Base-by-base conservation (phyloP, 495 filamentous ascomycete species). In the Polyplosphaeria fusca region DNA sequence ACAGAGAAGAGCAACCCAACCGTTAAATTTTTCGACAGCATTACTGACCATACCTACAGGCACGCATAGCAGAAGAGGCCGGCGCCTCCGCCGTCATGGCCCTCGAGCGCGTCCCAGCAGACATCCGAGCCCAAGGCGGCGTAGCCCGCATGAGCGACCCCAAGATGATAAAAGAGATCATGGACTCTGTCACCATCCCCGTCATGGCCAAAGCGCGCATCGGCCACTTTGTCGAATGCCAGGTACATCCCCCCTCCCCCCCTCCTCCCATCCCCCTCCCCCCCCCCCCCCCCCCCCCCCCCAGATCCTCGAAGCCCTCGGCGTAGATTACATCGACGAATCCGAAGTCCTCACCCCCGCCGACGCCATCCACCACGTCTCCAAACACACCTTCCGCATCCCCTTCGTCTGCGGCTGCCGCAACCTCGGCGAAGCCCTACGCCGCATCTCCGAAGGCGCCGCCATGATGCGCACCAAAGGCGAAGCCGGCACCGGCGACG, bases 201-300 rank as follows among this genome's bases (percentile, higher is more conserved):
- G 94, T 98, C 71, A 98, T 98, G 93, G 93, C 93, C 19, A 98
- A 98, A 77, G 93, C 92, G 16, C 85, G 93, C 71, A 98, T 98
- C 69, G 93, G 93, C 22, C 93, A 98, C 74, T 89, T 96, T 62
- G 91, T 95, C 58, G 93, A 98, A 76, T 96, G 92, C 77, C 92
- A 88, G 83, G 83, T 86, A 72, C 45, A 71, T 43, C n/a, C 7
- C 16, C 37, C 32, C 26, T 30, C 22, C 14, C 14, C 30, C 28
- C 25, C 18, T 27, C 37, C 48, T n/a, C 42, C 20, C 43, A 13
- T 20, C 46, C 35, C 37, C 19, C 58, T 49, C 4, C 2, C 52
- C 4, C 46, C 18, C 9, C 47, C 45, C n/a, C 23, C 42, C 62
- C 60, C 40, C 54, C 38, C 11, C 11, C 24, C 32, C 11, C 19